Percentiles rank a stretch among this genome's conserved stretches.
Evolutionary conservation across 163 green algal species (phyloP).

Genomic region (Chlamydomonas reinhardtii): DNA sequence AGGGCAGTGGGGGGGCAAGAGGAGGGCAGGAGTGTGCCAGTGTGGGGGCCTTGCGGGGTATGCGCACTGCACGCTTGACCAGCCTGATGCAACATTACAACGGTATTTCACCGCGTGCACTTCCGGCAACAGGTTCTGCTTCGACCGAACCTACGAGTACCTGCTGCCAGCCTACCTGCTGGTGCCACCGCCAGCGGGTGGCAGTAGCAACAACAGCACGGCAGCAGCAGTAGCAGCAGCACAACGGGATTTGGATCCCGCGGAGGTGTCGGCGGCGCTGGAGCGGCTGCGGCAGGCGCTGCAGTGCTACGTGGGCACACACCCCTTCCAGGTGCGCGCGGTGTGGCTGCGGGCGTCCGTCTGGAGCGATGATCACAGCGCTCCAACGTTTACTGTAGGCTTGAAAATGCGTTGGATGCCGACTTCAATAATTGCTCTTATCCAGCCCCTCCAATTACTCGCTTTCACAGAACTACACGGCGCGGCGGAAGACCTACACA

Average conservation of each 20-base stretch:
- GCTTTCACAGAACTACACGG: conserved; percentile 82
- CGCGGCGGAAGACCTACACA: conserved; percentile 17
- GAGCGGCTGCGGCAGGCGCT: conserved; percentile 67
- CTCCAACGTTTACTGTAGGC: too few relatives aligned
- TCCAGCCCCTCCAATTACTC: too few relatives aligned
- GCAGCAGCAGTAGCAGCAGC: background rate
- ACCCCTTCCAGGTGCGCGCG: conserved; percentile 71
- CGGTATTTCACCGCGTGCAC: background rate
- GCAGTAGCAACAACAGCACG: background rate
- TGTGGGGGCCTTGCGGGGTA: too few relatives aligned
- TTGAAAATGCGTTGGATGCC: too few relatives aligned
- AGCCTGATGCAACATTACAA: too few relatives aligned
- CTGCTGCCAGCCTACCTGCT: conserved; percentile 80
- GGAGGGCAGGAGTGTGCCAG: background rate
- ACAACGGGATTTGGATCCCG: background rate
- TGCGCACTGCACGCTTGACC: too few relatives aligned
- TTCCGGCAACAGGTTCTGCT: conserved; percentile 55
- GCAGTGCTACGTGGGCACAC: conserved; percentile 69
- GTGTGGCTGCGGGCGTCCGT: too few relatives aligned
- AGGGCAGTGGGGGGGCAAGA: too few relatives aligned
- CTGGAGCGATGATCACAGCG: too few relatives aligned
- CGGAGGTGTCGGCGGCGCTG: conserved; percentile 34
- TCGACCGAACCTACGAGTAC: conserved; percentile 84
- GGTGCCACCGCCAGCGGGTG: background rate
- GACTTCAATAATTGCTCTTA: too few relatives aligned